Conservation (phyloP, 495 filamentous ascomycete genomes). For the Peziza echinospora region DNA sequence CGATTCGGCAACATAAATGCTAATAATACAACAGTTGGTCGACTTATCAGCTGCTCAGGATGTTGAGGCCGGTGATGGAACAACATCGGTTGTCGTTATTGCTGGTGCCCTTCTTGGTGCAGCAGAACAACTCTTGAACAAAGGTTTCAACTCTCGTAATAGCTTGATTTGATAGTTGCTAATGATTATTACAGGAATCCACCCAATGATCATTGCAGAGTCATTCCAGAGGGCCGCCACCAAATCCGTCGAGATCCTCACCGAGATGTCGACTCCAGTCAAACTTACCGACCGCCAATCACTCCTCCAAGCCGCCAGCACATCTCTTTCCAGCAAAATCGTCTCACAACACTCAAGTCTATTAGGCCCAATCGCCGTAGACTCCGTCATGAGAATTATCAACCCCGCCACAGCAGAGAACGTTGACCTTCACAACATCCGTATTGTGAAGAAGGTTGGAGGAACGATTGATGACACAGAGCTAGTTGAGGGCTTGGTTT, state of each 20-base stretch:
- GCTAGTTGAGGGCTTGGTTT: slow-evolving; percentile 82
- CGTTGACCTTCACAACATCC: slow-evolving; percentile 85
- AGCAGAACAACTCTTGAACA: slow-evolving; percentile 67
- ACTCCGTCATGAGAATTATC: slow-evolving; percentile 84
- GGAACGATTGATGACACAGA: slow-evolving; percentile 97
- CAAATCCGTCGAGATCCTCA: slow-evolving; percentile 68
- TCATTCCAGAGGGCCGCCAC: slow-evolving; percentile 87
- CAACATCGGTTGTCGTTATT: slow-evolving; percentile 94
- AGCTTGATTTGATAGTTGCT: neutral
- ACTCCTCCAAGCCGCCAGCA: slow-evolving; percentile 88
- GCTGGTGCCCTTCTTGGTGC: slow-evolving; percentile 84
- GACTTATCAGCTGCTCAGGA: slow-evolving; percentile 93
- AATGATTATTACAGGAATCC: slow-evolving; percentile 36
- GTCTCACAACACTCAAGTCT: slow-evolving; percentile 87
- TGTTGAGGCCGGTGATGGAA: slow-evolving; percentile 95
- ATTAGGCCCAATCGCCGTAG: slow-evolving; percentile 88
- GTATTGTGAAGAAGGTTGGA: slow-evolving; percentile 92
- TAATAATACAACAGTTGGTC: slow-evolving; percentile 33
- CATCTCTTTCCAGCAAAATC: slow-evolving; percentile 95
- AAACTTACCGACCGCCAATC: slow-evolving; percentile 68
- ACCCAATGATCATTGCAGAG: slow-evolving; percentile 93
- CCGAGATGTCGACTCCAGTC: slow-evolving; percentile 89
- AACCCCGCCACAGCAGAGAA: slow-evolving; percentile 89
- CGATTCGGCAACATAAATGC: no score
- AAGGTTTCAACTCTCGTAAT: slow-evolving; percentile 30